phyloP scores from a whole-genome alignment of 768 basidiomycete species.

The Boletus vinaceobasis region DNA sequence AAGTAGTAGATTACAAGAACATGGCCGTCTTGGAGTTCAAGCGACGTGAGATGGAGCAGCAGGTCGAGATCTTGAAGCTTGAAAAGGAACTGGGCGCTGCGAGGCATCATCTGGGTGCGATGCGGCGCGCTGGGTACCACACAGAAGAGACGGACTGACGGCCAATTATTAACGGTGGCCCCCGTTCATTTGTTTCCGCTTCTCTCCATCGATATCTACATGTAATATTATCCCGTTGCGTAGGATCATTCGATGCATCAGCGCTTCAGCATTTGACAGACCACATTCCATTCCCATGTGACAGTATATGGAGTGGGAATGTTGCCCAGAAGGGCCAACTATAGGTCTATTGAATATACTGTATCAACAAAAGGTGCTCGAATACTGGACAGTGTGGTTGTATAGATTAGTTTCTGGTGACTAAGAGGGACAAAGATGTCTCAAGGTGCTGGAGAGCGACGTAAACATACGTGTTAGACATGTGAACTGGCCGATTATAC shows the following conservation, averaged over 20 bases:
- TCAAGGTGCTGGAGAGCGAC: not conserved
- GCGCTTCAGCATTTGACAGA: not conserved
- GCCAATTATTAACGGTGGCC: not conserved
- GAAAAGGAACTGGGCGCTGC: slow-evolving; percentile 94
- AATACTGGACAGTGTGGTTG: not conserved
- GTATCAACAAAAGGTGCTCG: not conserved
- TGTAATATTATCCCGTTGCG: slow-evolving; percentile 21
- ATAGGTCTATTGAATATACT: not conserved
- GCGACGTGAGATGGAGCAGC: slow-evolving; percentile 97
- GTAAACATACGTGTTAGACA: not conserved
- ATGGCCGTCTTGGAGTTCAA: slow-evolving; percentile 97
- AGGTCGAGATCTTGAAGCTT: slow-evolving; percentile 94
- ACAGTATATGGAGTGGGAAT: not conserved
- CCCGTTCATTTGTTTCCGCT: slow-evolving; percentile 4
- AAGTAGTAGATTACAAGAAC: slow-evolving; percentile 80
- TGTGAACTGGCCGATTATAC: not conserved
- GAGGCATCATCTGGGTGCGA: slow-evolving; percentile 74
- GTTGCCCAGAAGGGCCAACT: not conserved
- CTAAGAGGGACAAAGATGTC: not conserved
- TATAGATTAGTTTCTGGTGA: not conserved
- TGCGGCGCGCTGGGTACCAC: slow-evolving; percentile 88
- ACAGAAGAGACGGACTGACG: slow-evolving; percentile 73
- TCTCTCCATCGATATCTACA: slow-evolving; percentile 19
- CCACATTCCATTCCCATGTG: not conserved
- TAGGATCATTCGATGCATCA: not conserved